Base-by-base conservation (phyloP, 176 grass and related monocot species). In the Saccharum officinarum region DNA sequence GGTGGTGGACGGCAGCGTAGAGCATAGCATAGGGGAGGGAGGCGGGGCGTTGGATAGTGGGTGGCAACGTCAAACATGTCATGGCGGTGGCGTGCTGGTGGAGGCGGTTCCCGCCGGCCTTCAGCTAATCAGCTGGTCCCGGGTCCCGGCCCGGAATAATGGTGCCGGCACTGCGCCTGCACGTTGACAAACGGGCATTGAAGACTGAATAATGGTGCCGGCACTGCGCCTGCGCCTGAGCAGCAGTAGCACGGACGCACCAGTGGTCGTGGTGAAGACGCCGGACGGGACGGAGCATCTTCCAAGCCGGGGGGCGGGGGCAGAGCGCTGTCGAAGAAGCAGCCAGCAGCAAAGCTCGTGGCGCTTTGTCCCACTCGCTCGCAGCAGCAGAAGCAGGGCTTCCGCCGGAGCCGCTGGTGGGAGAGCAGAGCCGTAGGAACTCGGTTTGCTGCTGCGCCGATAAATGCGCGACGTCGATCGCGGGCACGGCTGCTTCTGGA, bases 381-480 rank as follows among this genome's bases (percentile, higher is more conserved):
- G n/a, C n/a, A 63, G 85, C 44, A 8, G 46, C 61, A 55, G 17
- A 0, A 8, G 52, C 0, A 8, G 2, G 16, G 9, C 11, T 34
- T 5, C 25, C 61, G 1, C 86, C 1, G 71, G 40, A 4, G 26
- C 7, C 18, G 81, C 38, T 12, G 22, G 40, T 3, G 47, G 47
- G 11, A 46, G 18, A 16, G 18, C 38, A 61, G 68, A 30, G 82
- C 87, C 77, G 63, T 85, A 82, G 39, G 77, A 77, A 77, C 31
- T 18, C 50, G 20, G 73, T 13, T 25, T 13, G 75, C 37, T 3
- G 80, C 57, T 0, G 38, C 36, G 26, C 41, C 66, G 84, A 75
- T 80, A 80, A 84, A 84, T 87, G 85, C 69, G 12, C 74, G 85
- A 87, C 69, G 80, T 69, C 46, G 80, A 83, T 46, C 18, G 67